phyloP scores from a whole-genome alignment of 1,284 basidiomycete species.

The Phlebopus sp. region DNA sequence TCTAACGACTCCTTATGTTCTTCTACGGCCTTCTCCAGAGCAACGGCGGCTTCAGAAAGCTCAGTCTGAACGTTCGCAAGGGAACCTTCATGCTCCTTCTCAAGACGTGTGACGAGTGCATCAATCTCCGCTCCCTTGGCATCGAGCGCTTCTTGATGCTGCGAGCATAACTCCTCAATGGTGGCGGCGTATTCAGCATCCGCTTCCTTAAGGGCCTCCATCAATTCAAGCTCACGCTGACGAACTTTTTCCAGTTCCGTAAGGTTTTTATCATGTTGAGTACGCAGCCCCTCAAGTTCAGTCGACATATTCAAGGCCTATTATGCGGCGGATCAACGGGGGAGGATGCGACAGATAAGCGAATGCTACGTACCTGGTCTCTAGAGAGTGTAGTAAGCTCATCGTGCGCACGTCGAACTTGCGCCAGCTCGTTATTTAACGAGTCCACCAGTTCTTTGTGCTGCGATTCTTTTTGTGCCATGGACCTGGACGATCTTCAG shows the following conservation, averaged over 20 bases:
- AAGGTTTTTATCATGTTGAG: conserved; percentile 55
- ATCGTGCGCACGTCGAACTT: conserved; percentile 74
- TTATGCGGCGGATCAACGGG: conserved; percentile 1
- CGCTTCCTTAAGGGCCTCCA: conserved; percentile 46
- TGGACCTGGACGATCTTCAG: conserved; percentile 55
- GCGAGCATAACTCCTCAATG: conserved; percentile 48
- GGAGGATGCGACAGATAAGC: neutral
- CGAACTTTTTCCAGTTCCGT: conserved; percentile 52
- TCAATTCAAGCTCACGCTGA: conserved; percentile 54
- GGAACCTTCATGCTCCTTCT: conserved; percentile 38
- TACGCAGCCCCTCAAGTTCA: conserved; percentile 73
- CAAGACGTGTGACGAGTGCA: conserved; percentile 41
- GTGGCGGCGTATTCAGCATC: conserved; percentile 47
- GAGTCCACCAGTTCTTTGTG: conserved; percentile 75
- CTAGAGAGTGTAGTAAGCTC: conserved; percentile 74
- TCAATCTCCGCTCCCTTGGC: conserved; percentile 54
- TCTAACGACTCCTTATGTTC: conserved; percentile 54
- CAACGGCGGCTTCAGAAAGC: conserved; percentile 40
- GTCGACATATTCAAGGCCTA: conserved; percentile 83
- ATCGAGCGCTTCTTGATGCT: conserved; percentile 54
- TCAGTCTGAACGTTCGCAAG: conserved; percentile 40
- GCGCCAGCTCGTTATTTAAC: conserved; percentile 65
- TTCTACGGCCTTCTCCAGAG: conserved; percentile 45
- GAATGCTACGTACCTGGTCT: conserved; percentile 61
- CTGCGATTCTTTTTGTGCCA: conserved; percentile 90